Evolutionary conservation across 1,284 basidiomycete genomes (phyloP).

Genomic region (Spongispora temasekensis): DNA sequence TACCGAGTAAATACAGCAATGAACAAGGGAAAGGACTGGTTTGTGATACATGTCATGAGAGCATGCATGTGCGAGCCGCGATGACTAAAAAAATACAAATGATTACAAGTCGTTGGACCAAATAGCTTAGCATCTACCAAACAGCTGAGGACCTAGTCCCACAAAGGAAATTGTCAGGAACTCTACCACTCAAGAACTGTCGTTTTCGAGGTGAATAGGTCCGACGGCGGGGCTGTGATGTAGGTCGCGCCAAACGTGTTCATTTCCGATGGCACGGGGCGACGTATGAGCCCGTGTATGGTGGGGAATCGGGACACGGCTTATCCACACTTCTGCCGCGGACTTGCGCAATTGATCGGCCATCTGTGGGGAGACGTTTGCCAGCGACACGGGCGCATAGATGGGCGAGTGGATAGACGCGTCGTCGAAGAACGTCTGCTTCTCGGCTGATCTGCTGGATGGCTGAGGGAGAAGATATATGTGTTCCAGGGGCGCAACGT

Average conservation of each 20-base stretch:
- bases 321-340: slow-evolving; percentile 69
- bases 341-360: slow-evolving; percentile 48
- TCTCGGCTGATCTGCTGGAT: slow-evolving; percentile 8
- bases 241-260: neutral
- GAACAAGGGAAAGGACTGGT: neutral
- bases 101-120: neutral
- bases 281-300: neutral
- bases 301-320: slow-evolving; percentile 14
- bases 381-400: slow-evolving; percentile 69
- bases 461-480: slow-evolving; percentile 55
- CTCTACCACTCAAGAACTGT: slow-evolving; percentile 10
- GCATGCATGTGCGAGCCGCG: neutral
- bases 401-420: slow-evolving; percentile 35
- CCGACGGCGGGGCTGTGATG: slow-evolving; percentile 12
- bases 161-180: neutral
- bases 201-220: slow-evolving; percentile 24
- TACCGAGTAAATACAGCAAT: slow-evolving; percentile 6
- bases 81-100: slow-evolving; percentile 3
- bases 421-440: slow-evolving; percentile 19
- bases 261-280: slow-evolving; percentile 5
- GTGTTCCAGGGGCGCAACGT: slow-evolving; percentile 42
- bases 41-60: slow-evolving; percentile 14
- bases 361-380: slow-evolving; percentile 51
- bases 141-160: neutral
- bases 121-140: neutral